A percentile compares a stretch with the other conserved stretches of the same genome.
phyloP scores from a whole-genome alignment of 805 yeast genomes.

The Hanseniaspora valbyensis region DNA sequence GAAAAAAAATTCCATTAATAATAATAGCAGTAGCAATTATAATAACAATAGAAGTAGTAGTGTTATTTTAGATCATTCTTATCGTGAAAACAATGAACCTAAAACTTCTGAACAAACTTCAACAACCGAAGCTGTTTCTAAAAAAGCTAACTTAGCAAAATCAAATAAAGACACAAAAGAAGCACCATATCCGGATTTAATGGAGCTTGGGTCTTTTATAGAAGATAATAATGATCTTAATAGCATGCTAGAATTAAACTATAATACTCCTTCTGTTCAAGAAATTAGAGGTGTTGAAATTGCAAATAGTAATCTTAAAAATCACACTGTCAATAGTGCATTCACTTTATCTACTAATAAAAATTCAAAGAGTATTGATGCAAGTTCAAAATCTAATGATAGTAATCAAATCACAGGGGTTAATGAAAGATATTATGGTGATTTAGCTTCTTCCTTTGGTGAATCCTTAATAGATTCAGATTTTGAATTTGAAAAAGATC shows the following conservation, averaged over 20 bases:
- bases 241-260: not conserved
- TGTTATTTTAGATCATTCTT: not conserved
- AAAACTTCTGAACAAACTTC: not conserved
- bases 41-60: not conserved
- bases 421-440: slow-evolving; percentile 16
- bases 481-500: slow-evolving; percentile 16
- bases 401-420: slow-evolving; percentile 3
- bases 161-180: not conserved
- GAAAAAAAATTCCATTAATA: not conserved
- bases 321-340: too few relatives aligned
- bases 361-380: not conserved
- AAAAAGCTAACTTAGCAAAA: not conserved
- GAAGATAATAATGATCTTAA: slow-evolving; percentile 8
- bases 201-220: slow-evolving; percentile 12
- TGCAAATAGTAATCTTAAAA: not conserved
- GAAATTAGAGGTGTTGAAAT: not conserved
- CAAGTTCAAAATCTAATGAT: not conserved
- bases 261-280: not conserved
- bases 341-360: not conserved
- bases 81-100: not conserved
- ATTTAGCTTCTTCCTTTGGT: slow-evolving; percentile 28
- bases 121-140: not conserved
- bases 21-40: not conserved
- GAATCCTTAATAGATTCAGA: slow-evolving; percentile 29
- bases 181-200: slow-evolving; percentile 1